Conservation (phyloP, 1,284 basidiomycete genomes). For the Peniophora sp. region DNA sequence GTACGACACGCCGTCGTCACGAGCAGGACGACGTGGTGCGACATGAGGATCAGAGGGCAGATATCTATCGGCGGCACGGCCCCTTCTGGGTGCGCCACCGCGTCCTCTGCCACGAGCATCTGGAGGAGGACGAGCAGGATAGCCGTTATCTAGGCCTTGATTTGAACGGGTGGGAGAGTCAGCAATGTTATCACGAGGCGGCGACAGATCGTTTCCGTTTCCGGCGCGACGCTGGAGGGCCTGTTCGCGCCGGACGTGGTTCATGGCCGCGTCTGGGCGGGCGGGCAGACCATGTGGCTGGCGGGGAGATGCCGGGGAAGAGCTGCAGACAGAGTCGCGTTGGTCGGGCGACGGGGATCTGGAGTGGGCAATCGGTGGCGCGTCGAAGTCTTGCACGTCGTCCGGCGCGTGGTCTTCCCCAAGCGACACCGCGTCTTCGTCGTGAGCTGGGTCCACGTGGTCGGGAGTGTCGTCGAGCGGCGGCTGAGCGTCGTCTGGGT, state of each 20-base stretch:
- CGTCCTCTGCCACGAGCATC: too few species aligned
- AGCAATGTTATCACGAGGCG: background rate
- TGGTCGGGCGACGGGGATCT: slow-evolving; percentile 3
- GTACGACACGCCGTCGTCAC: too few species aligned
- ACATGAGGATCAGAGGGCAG: too few species aligned
- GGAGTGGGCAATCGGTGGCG: slow-evolving; percentile 10
- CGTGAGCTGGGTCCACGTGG: slow-evolving; percentile 21
- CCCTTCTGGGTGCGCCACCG: too few species aligned
- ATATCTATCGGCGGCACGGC: too few species aligned
- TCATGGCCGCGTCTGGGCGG: background rate
- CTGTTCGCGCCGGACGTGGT: background rate
- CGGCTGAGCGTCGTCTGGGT: slow-evolving; percentile 54
- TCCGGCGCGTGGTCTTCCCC: slow-evolving; percentile 53
- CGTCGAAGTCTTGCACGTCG: slow-evolving; percentile 8
- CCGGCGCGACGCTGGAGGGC: background rate
- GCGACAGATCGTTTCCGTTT: background rate
- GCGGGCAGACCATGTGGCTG: background rate
- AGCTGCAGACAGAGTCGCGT: background rate
- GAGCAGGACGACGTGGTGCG: too few species aligned
- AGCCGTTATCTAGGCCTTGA: background rate
- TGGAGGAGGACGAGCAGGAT: background rate
- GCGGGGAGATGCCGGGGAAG: slow-evolving; percentile 3
- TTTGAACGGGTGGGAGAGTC: background rate
- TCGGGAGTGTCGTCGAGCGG: slow-evolving; percentile 6
- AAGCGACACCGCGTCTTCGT: slow-evolving; percentile 62